Evolutionary conservation across 2,329 filamentous ascomycete genomes (phyloP).

Genomic region (Colletotrichum cordylinicola): DNA sequence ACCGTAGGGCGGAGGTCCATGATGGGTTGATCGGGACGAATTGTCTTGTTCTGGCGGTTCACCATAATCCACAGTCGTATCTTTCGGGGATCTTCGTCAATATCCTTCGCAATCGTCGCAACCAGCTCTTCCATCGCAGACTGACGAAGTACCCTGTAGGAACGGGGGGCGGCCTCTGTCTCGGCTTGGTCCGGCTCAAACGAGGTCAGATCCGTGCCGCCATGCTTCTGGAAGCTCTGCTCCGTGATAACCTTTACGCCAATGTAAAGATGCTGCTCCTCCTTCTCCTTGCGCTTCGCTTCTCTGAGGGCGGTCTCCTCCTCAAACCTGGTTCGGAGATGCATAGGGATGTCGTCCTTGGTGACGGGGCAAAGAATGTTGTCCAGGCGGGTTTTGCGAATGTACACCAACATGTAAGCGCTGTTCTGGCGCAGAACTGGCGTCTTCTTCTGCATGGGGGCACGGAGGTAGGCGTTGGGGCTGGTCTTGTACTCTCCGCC

Average conservation of each 20-base stretch:
- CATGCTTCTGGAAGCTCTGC: slow-evolving; percentile 79
- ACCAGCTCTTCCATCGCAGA: slow-evolving; percentile 80
- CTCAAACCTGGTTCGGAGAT: slow-evolving; percentile 73
- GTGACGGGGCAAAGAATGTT: slow-evolving; percentile 78
- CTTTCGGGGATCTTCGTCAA: slow-evolving; percentile 69
- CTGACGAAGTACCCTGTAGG: slow-evolving; percentile 76
- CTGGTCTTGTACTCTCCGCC: slow-evolving; percentile 79
- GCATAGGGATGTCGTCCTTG: slow-evolving; percentile 79
- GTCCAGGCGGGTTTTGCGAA: slow-evolving; percentile 85
- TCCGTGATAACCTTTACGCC: slow-evolving; percentile 82
- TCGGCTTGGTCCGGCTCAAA: slow-evolving; percentile 65
- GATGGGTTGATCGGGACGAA: slow-evolving; percentile 87
- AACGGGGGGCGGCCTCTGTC: slow-evolving; percentile 72
- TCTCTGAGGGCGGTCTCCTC: slow-evolving; percentile 83
- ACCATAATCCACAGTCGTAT: slow-evolving; percentile 97
- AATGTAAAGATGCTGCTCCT: slow-evolving; percentile 94
- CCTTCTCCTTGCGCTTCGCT: slow-evolving; percentile 82
- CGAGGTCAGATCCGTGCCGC: slow-evolving; percentile 82
- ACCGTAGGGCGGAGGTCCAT: slow-evolving; percentile 78
- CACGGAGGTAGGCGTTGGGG: slow-evolving; percentile 48
- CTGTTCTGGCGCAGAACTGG: slow-evolving; percentile 74
- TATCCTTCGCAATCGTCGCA: slow-evolving; percentile 72
- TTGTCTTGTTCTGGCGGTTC: slow-evolving; percentile 96
- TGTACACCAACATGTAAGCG: slow-evolving; percentile 99
- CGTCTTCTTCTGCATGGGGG: slow-evolving; percentile 57